A percentile compares a stretch with the other conserved stretches of the same genome.
phyloP scores from a whole-genome alignment of 352 stramenopile species.

The Phytophthora constricta region DNA sequence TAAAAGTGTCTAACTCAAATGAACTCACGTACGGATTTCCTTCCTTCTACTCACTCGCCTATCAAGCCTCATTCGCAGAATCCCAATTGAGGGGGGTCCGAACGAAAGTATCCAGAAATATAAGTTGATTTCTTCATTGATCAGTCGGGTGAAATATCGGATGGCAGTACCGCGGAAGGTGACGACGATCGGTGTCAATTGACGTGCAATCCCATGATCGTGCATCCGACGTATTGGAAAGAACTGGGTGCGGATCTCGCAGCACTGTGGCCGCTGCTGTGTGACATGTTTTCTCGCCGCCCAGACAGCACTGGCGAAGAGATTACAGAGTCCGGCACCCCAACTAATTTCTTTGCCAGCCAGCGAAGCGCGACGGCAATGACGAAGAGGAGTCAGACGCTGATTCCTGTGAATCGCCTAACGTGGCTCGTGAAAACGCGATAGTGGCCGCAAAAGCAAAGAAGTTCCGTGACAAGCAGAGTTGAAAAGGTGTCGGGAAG shows the following conservation, averaged over 20 bases:
- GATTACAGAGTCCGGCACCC: constrained; percentile 9
- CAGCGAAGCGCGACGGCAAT: background rate
- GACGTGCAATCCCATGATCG: constrained; percentile 9
- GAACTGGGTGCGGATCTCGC: constrained; percentile 3
- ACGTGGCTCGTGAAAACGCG: background rate
- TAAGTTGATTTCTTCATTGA: background rate
- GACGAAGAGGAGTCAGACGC: background rate
- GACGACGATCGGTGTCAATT: background rate
- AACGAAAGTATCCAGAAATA: constrained; percentile 4
- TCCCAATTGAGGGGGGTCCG: too few species aligned
- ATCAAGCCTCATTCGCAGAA: too few species aligned
- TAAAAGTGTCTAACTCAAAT: too few species aligned
- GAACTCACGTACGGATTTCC: too few species aligned
- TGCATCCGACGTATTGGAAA: constrained; percentile 3
- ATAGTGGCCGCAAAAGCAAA: background rate
- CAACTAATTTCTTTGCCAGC: background rate
- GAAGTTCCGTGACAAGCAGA: background rate
- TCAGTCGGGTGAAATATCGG: background rate
- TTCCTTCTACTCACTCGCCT: too few species aligned
- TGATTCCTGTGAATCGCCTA: background rate
- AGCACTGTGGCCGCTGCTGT: constrained; percentile 12
- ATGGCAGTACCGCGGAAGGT: background rate
- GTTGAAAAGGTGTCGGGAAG: background rate
- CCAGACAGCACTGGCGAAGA: constrained; percentile 14
- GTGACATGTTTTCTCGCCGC: constrained; percentile 8